Conservation (phyloP, 768 basidiomycete species). For the Thelephora ganbajun region DNA sequence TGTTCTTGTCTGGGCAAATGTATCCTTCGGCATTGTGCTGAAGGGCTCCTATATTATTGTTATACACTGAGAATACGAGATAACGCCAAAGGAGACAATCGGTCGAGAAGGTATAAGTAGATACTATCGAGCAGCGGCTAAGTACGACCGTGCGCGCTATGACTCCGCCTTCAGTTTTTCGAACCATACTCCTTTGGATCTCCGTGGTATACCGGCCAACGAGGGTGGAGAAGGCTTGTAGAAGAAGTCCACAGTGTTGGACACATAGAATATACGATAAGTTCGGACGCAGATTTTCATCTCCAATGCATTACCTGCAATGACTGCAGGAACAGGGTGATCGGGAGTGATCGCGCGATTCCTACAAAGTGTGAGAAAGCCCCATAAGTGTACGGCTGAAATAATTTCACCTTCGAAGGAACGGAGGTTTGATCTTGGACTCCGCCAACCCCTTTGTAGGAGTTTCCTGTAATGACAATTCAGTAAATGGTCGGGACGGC, state of each 20-base stretch:
- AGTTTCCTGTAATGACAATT: slow-evolving; percentile 29
- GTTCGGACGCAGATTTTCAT: slow-evolving; percentile 77
- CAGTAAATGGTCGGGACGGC: neutral
- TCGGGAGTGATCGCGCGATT: neutral
- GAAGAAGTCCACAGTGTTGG: slow-evolving; percentile 51
- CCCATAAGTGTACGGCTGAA: slow-evolving; percentile 12
- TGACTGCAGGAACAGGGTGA: slow-evolving; percentile 13
- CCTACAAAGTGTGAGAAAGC: slow-evolving; percentile 15
- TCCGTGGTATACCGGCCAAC: neutral
- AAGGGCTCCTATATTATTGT: too few species aligned
- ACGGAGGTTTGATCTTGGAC: slow-evolving; percentile 38
- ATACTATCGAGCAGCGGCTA: too few species aligned
- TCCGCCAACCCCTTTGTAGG: slow-evolving; percentile 39
- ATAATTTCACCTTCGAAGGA: slow-evolving; percentile 44
- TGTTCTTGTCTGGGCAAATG: too few species aligned
- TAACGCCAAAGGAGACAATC: too few species aligned
- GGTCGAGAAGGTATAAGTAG: too few species aligned
- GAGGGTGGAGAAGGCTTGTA: slow-evolving; percentile 24
- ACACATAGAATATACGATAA: slow-evolving; percentile 70
- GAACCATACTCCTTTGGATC: neutral
- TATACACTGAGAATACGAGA: too few species aligned
- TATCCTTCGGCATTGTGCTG: too few species aligned
- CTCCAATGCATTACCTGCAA: slow-evolving; percentile 44
- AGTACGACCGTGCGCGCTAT: too few species aligned
- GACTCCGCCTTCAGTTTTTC: neutral